A percentile compares a stretch with the other conserved stretches of the same genome.
Evolutionary conservation across 441 rosid genomes (phyloP).

Genomic region (Flueggea neowawraea): DNA sequence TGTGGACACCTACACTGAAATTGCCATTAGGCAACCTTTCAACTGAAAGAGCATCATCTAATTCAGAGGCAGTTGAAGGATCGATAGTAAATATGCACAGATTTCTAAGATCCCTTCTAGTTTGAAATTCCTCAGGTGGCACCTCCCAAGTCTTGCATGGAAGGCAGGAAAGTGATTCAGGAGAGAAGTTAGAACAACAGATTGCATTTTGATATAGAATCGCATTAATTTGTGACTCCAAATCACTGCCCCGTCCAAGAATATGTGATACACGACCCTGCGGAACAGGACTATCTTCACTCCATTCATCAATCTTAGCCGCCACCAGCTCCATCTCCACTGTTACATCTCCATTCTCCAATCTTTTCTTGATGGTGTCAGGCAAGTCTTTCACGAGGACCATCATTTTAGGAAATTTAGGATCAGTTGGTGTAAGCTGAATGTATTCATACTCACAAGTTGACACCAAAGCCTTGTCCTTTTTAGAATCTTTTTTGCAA

Average conservation of each 20-base stretch:
- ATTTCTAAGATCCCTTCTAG: conserved; percentile 70
- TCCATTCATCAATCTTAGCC: conserved; percentile 67
- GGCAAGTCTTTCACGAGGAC: conserved; percentile 53
- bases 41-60: conserved; percentile 92
- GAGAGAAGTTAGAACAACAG: conserved; percentile 56
- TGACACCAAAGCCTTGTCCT: conserved; percentile 30
- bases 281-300: conserved; percentile 62
- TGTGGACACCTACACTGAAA: conserved; percentile 89
- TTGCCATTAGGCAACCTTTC: conserved; percentile 55
- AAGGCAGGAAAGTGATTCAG: conserved; percentile 57
- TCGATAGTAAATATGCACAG: conserved; percentile 79
- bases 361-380: conserved; percentile 56
- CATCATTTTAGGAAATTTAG: conserved; percentile 71
- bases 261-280: conserved; percentile 43
- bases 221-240: conserved; percentile 67
- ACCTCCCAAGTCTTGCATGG: conserved; percentile 77
- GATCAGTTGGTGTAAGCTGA: conserved; percentile 63
- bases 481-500: conserved; percentile 33
- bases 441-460: conserved; percentile 39
- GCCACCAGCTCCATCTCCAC: conserved; percentile 77
- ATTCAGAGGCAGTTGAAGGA: conserved; percentile 73
- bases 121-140: conserved; percentile 54
- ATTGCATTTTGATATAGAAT: conserved; percentile 72
- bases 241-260: conserved; percentile 76
- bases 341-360: conserved; percentile 58